Percentiles rank a stretch among this genome's conserved stretches.
phyloP scores from a whole-genome alignment of 495 filamentous ascomycete genomes.

The Penicillium antarcticum region DNA sequence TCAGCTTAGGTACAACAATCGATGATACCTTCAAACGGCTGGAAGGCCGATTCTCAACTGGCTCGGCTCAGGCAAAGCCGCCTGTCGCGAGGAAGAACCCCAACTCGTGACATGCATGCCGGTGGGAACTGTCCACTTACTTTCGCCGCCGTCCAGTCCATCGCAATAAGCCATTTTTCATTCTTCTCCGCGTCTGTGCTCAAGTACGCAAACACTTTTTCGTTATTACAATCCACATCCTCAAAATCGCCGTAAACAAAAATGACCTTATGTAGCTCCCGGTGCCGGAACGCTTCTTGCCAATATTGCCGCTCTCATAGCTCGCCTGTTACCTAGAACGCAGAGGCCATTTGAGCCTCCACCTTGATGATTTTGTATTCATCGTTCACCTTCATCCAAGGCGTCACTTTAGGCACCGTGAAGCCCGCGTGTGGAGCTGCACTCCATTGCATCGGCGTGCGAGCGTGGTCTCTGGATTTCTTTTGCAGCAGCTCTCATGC shows the following conservation, averaged over 20 bases:
- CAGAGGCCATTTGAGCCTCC: conserved; percentile 27
- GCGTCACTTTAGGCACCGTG: conserved; percentile 23
- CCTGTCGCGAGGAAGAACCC: no score
- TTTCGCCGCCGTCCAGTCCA: no score
- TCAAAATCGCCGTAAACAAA: conserved; percentile 2
- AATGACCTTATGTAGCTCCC: not conserved
- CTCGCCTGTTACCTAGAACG: not conserved
- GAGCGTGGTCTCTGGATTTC: conserved; percentile 54
- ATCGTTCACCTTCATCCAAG: conserved; percentile 56
- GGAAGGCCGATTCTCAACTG: no score
- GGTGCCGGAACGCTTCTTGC: not conserved
- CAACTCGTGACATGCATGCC: no score
- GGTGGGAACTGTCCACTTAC: no score
- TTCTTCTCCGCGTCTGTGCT: not conserved
- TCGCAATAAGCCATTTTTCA: no score
- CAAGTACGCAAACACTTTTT: not conserved
- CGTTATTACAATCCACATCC: not conserved
- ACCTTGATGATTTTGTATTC: conserved; percentile 47
- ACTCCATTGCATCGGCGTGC: conserved; percentile 59
- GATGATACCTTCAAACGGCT: no score
- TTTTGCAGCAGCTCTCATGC: conserved; percentile 19
- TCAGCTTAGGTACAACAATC: no score
- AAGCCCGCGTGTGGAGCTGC: conserved; percentile 48
- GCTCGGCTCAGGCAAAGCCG: no score
- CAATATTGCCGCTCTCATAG: no score